These are phyloP conservation scores for Aureobasidium sp. DNA, from an alignment of 2,329 filamentous ascomycete species.

Conservation along the genomic window DNA sequence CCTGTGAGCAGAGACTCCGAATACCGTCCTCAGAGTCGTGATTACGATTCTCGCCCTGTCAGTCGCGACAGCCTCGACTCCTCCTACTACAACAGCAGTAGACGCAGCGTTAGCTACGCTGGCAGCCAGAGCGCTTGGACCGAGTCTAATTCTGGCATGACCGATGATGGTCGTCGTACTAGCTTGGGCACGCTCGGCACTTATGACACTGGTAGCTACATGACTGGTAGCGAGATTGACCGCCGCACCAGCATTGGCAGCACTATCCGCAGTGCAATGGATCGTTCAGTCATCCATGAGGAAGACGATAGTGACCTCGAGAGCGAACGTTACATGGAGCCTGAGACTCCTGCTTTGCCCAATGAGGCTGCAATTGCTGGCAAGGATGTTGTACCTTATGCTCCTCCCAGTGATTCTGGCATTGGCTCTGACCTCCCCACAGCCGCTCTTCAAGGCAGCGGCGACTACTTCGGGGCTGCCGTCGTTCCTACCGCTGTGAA, in stretches of 20 bases:
- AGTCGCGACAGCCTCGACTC: constrained; percentile 16
- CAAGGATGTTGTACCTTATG: constrained; percentile 22
- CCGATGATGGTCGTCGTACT: constrained; percentile 29
- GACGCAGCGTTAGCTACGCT: constrained; percentile 22
- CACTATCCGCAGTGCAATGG: constrained; percentile 31
- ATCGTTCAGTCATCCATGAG: constrained; percentile 20
- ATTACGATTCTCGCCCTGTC: constrained; percentile 14
- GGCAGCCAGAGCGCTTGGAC: constrained; percentile 23
- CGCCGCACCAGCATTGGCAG: constrained; percentile 40
- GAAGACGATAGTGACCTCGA: constrained; percentile 21
- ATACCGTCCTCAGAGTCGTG: constrained; percentile 11
- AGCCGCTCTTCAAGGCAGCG: constrained; percentile 21
- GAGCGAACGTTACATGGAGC: constrained; percentile 12
- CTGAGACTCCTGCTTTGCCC: constrained; percentile 14
- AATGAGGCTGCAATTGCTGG: constrained; percentile 17
- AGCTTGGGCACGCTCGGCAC: constrained; percentile 40
- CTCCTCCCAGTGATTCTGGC: constrained; percentile 34
- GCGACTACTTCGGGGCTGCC: constrained; percentile 10
- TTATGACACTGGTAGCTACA: constrained; percentile 44
- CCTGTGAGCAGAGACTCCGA: constrained; percentile 13
- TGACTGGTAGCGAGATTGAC: constrained; percentile 42
- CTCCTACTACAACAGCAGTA: constrained; percentile 9
- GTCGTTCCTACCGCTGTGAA: background rate
- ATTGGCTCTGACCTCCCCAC: constrained; percentile 34
- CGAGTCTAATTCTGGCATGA: constrained; percentile 20